Evolutionary conservation across 2,329 filamentous ascomycete species (phyloP).

Genomic region (Lasiodiplodia sp.): DNA sequence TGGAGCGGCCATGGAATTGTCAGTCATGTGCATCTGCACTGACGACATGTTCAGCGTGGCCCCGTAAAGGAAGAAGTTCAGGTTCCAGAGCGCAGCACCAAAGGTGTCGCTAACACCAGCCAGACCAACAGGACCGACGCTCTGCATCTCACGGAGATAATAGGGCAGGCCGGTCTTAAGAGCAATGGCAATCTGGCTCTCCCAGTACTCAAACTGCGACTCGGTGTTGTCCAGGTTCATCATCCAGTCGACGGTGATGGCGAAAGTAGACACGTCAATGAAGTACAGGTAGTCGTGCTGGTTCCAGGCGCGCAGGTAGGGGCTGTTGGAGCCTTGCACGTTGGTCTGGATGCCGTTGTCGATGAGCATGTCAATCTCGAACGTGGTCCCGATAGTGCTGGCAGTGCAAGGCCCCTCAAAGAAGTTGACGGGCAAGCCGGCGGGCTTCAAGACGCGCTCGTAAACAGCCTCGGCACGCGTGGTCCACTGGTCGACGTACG

Average conservation of each 20-base stretch:
- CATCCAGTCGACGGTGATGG: slow-evolving; percentile 54
- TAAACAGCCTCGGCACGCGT: slow-evolving; percentile 54
- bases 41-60: slow-evolving; percentile 57
- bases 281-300: slow-evolving; percentile 64
- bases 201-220: slow-evolving; percentile 57
- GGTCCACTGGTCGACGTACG: slow-evolving; percentile 57
- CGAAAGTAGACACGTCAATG: slow-evolving; percentile 55
- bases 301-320: slow-evolving; percentile 56
- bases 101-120: slow-evolving; percentile 57
- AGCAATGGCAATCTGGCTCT: slow-evolving; percentile 52
- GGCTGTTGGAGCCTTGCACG: slow-evolving; percentile 44
- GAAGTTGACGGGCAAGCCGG: slow-evolving; percentile 49
- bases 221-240: slow-evolving; percentile 57
- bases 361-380: slow-evolving; percentile 54
- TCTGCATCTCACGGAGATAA: slow-evolving; percentile 60
- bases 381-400: slow-evolving; percentile 60
- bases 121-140: slow-evolving; percentile 58
- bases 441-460: slow-evolving; percentile 54
- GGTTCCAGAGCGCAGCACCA: slow-evolving; percentile 59
- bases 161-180: slow-evolving; percentile 54
- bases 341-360: slow-evolving; percentile 48
- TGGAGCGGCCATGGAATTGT: slow-evolving; percentile 59
- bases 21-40: slow-evolving; percentile 63
- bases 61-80: slow-evolving; percentile 61
- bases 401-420: slow-evolving; percentile 60